Conservation (phyloP, 805 yeast genomes). For the Ogataea paraovalis region DNA sequence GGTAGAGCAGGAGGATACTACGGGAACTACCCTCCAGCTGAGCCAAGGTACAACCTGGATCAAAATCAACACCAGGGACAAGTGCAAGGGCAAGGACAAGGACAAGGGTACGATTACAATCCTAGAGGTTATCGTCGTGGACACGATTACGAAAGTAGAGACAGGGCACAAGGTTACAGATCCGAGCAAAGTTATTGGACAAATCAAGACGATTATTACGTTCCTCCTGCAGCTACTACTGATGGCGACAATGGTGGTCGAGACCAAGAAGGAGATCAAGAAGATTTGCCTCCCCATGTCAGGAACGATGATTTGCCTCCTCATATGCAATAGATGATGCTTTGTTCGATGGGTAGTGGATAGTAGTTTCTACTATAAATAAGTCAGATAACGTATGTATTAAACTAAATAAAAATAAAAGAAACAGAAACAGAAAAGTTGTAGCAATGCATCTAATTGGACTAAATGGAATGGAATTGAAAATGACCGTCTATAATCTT, state of each 20-base stretch:
- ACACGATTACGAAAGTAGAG: not conserved
- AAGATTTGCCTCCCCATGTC: constrained; percentile 12
- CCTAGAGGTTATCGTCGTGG: not conserved
- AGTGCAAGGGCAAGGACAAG: not conserved
- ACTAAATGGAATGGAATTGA: no score
- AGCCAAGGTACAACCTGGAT: no score
- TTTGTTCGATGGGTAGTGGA: no score
- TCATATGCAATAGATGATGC: not conserved
- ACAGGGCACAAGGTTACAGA: not conserved
- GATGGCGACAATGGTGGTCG: not conserved
- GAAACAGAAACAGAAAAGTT: no score
- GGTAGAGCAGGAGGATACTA: not conserved
- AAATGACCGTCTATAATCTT: no score
- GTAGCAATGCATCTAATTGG: no score
- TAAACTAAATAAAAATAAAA: no score
- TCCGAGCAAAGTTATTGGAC: not conserved
- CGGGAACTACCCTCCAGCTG: not conserved
- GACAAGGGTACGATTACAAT: not conserved
- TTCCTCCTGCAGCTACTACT: constrained; percentile 2
- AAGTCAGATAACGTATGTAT: no score
- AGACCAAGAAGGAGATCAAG: not conserved
- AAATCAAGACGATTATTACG: not conserved
- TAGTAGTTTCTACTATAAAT: no score
- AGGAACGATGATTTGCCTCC: constrained; percentile 19
- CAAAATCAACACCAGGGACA: not conserved